Percentiles rank a stretch among this genome's conserved stretches.
phyloP scores from a whole-genome alignment of 371 early-diverging fungal genomes.

The Sporodiniella umbellata region DNA sequence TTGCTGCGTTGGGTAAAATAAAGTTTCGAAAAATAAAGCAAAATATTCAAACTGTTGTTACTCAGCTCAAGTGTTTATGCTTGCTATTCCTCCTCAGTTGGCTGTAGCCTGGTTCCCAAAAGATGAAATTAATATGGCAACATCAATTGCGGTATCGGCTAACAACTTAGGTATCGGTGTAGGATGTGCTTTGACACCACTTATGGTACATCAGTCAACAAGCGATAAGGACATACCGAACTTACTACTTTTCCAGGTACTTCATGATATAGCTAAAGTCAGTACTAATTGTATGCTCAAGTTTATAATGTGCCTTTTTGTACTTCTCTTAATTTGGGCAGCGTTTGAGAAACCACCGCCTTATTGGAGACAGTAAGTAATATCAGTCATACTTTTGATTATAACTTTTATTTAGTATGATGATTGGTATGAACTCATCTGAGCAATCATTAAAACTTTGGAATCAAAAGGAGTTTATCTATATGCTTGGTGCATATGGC shows the following conservation, averaged over 20 bases:
- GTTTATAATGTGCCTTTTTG: constrained; percentile 22
- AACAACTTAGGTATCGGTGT: constrained; percentile 51
- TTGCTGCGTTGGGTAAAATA: constrained; percentile 44
- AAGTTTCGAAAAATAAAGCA: neutral
- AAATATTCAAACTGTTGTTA: neutral
- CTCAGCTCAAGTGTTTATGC: constrained; percentile 48
- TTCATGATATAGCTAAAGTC: neutral
- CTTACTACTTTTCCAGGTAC: constrained; percentile 37
- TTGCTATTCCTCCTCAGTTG: constrained; percentile 49
- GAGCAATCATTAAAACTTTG: constrained; percentile 21
- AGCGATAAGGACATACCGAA: constrained; percentile 37
- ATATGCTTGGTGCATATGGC: constrained; percentile 38
- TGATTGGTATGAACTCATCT: constrained; percentile 14
- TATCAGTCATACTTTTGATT: neutral
- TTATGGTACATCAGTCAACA: constrained; percentile 33
- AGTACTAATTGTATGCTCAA: neutral
- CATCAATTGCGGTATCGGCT: constrained; percentile 47
- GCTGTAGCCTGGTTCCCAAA: constrained; percentile 53
- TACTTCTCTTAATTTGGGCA: constrained; percentile 19
- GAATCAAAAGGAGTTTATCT: constrained; percentile 23
- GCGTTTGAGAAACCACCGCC: constrained; percentile 20
- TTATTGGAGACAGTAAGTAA: constrained; percentile 19
- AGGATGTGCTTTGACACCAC: constrained; percentile 49
- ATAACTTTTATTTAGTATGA: constrained; percentile 2
- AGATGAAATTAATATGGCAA: constrained; percentile 41